These are phyloP conservation scores for Cladosporium sp. DNA, from an alignment of 2,329 filamentous ascomycete species.

Conservation along the genomic window DNA sequence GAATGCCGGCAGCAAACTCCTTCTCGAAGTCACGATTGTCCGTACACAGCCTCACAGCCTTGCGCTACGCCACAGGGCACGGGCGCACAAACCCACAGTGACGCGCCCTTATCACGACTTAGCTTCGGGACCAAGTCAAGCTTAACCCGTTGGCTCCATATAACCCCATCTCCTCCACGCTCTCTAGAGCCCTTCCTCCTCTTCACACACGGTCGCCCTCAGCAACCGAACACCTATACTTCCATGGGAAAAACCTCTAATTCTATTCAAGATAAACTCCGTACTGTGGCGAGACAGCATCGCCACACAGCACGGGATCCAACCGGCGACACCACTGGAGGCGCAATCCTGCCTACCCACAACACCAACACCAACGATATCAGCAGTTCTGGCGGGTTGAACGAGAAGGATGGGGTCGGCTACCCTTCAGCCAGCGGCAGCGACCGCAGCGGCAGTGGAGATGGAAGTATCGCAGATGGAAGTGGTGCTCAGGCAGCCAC, in stretches of 20 bases:
- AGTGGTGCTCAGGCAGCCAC: constrained; percentile 24
- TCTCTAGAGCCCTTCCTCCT: not conserved
- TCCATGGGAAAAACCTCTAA: constrained; percentile 55
- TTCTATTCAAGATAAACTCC: constrained; percentile 49
- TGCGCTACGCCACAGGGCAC: not conserved
- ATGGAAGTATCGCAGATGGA: constrained; percentile 25
- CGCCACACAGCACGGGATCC: constrained; percentile 32
- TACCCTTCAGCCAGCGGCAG: constrained; percentile 17
- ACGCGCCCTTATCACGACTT: constrained; percentile 2
- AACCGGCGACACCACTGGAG: constrained; percentile 22
- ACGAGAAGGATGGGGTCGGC: constrained; percentile 25
- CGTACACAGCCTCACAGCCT: not conserved
- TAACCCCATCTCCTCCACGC: not conserved
- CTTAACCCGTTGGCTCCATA: not conserved
- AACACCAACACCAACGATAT: constrained; percentile 19
- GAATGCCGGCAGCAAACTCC: not conserved
- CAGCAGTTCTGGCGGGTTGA: constrained; percentile 31
- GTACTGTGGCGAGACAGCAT: constrained; percentile 46
- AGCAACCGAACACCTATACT: constrained; percentile 20
- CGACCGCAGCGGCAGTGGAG: constrained; percentile 14
- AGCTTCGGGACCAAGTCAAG: not conserved
- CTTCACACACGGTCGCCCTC: constrained; percentile 5
- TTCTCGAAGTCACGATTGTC: constrained; percentile 1
- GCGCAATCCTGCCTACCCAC: constrained; percentile 30
- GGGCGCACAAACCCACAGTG: not conserved